Evolutionary conservation across 2,329 filamentous ascomycete species (phyloP).

Genomic region (Aspergillus aculeatinus): DNA sequence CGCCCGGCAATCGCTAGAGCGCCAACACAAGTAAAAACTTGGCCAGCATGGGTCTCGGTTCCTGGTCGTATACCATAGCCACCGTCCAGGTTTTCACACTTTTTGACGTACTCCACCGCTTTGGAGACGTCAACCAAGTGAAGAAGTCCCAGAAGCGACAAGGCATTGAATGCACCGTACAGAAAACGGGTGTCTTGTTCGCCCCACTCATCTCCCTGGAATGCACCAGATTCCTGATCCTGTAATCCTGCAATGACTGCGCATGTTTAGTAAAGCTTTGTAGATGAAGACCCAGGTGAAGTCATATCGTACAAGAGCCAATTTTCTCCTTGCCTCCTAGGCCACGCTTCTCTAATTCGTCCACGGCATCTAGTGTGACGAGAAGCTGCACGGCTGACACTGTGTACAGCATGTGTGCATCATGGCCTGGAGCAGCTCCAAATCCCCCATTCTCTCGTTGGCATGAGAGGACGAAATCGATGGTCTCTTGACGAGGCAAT

Average conservation of each 20-base stretch:
- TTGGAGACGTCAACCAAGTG: constrained; percentile 73
- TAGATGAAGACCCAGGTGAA: constrained; percentile 16
- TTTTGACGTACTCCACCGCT: constrained; percentile 74
- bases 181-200: constrained; percentile 94
- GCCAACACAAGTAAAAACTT: constrained; percentile 91
- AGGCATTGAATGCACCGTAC: constrained; percentile 82
- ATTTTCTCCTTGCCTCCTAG: constrained; percentile 68
- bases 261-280: constrained; percentile 19
- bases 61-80: constrained; percentile 88
- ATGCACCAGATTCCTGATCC: constrained; percentile 76
- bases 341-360: constrained; percentile 72
- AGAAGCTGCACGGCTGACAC: constrained; percentile 93
- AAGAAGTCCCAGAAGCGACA: constrained; percentile 77
- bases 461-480: constrained; percentile 94
- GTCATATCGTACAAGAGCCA: constrained; percentile 73
- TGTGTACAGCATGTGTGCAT: constrained; percentile 94
- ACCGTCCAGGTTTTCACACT: constrained; percentile 91
- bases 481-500: constrained; percentile 74
- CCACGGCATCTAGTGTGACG: constrained; percentile 78
- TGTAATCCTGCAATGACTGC: constrained; percentile 78
- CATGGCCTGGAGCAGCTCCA: constrained; percentile 88
- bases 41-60: constrained; percentile 90
- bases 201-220: constrained; percentile 93
- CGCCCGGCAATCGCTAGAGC: constrained; percentile 80
- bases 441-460: constrained; percentile 88